Percentiles rank a stretch among this genome's conserved stretches.
Evolutionary conservation across 306 rosid species (phyloP).

Genomic region (Ziziphus jujuba): DNA sequence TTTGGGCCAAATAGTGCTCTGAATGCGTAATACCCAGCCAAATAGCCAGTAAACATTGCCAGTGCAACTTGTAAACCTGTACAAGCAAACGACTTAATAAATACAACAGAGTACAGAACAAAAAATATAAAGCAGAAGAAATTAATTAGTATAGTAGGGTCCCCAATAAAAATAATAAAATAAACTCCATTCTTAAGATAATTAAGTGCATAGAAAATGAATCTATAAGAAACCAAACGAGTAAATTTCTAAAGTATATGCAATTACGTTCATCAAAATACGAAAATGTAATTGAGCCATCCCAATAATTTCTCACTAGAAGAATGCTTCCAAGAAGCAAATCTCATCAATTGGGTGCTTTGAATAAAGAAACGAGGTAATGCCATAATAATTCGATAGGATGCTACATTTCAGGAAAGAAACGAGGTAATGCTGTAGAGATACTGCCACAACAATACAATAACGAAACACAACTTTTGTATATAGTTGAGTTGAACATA

Average conservation of each 20-base stretch:
- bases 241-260: too few species aligned
- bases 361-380: not conserved
- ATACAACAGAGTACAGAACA: not conserved
- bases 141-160: not conserved
- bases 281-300: not conserved
- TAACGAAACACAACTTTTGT: too few species aligned
- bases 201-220: too few species aligned
- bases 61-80: slow-evolving; percentile 82
- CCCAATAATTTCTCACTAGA: not conserved
- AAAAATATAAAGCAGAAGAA: not conserved
- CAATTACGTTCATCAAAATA: not conserved
- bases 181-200: too few species aligned
- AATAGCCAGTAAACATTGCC: slow-evolving; percentile 85
- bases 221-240: too few species aligned
- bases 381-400: too few species aligned
- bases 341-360: not conserved
- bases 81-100: slow-evolving; percentile 13
- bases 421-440: too few species aligned
- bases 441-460: too few species aligned
- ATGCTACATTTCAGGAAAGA: too few species aligned
- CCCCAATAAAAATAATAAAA: not conserved
- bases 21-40: slow-evolving; percentile 74
- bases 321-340: not conserved
- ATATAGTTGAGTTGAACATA: too few species aligned
- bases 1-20: slow-evolving; percentile 76